Evolutionary conservation across 345 rosid genomes (phyloP).

Genomic region (Eucalyptus erythrocorys): DNA sequence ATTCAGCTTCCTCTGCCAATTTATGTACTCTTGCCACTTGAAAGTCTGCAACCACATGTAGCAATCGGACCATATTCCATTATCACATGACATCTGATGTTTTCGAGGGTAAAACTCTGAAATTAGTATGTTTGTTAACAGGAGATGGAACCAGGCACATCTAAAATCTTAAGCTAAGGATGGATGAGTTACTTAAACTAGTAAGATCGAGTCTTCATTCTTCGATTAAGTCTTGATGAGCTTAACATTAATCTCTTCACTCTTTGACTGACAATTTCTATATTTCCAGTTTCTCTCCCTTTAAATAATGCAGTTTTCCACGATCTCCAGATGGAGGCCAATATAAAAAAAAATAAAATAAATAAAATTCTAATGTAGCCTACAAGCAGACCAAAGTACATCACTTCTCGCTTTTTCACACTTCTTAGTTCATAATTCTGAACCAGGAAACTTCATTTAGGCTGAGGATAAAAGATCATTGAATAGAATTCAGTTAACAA

Average conservation of each 20-base stretch:
- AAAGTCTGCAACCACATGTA: conserved; percentile 36
- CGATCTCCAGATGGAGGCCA: background rate
- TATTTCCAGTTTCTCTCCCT: background rate
- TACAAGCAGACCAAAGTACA: background rate
- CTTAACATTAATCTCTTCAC: background rate
- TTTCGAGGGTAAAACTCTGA: background rate
- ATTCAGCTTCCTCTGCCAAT: conserved; percentile 63
- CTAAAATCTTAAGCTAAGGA: background rate
- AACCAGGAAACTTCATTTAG: background rate
- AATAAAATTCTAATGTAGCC: background rate
- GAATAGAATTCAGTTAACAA: background rate
- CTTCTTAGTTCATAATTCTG: background rate
- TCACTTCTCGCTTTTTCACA: background rate
- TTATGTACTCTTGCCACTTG: conserved; percentile 86
- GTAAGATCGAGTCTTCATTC: background rate
- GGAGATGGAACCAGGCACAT: background rate
- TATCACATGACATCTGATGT: background rate
- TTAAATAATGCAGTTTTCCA: background rate
- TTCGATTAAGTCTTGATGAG: background rate
- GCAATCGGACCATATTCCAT: background rate
- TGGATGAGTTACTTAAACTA: background rate
- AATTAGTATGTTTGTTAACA: background rate
- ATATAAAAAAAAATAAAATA: background rate
- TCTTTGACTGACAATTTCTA: background rate
- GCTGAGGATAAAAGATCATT: background rate